Evolutionary conservation across 2,329 filamentous ascomycete species (phyloP), one percentile per base, ranked within the genome.

Genomic region (Fusarium newnesense): DNA sequence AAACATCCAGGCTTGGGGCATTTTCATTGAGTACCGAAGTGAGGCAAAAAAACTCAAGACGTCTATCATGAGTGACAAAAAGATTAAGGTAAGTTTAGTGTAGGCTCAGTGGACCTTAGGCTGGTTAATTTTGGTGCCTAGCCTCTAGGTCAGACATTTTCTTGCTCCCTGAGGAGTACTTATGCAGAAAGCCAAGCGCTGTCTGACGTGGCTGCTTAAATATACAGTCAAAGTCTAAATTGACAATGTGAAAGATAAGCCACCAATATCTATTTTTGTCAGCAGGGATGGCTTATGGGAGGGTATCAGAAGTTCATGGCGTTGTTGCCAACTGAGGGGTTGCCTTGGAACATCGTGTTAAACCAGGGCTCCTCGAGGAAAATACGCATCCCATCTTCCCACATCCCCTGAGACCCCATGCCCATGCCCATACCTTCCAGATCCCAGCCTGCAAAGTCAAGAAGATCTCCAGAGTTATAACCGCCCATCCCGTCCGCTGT

Each of bases 301-400:
- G 46, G n/a, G 24, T 28, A 54, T 59, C 47, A 82, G 65, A 82
- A 81, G n/a, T 78, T 77, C 71, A 84, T 82, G 60, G 81, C 78
- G 57, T 78, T 78, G 60, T 79, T 78, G 24, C 63, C 70, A 19
- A 74, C 70, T 34, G 81, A 79, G 2, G 80, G 81, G 30, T 84
- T 71, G 18, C 78, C 79, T 52, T 81, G 80, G 28, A 84, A 81
- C 63, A 81, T 78, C 54, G 81, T 79, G 13, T 76, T 81, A 62
- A 84, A 80, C 80, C 84, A 85, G 19, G 82, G 81, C 62, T 85
- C 84, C 64, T 81, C 79, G 57, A 84, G 76, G 58, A 82, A 78
- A 67, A 81, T 81, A 39, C 79, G 77, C 57, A 82, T 77, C 13
- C 80, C 80, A 21, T 82, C 79, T 67, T 80, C 79, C 60, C 80